phyloP scores from a whole-genome alignment of 495 filamentous ascomycete genomes.

The Neurospora africana region DNA sequence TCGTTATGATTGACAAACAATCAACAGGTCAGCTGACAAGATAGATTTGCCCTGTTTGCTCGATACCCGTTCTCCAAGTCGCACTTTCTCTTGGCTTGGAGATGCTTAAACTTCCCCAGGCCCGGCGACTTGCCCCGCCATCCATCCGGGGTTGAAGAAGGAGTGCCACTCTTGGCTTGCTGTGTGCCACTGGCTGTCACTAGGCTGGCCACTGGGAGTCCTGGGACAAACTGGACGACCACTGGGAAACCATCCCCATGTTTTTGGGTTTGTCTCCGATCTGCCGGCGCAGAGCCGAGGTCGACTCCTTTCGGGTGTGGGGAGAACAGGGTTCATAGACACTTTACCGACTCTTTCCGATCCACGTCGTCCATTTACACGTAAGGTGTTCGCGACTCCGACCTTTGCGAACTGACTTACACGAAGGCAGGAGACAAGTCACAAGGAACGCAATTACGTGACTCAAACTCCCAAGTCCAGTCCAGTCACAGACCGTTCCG shows the following conservation, averaged over 20 bases:
- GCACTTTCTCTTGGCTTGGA: not conserved
- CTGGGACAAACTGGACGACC: not conserved
- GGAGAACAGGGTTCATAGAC: not conserved
- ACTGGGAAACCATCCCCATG: not conserved
- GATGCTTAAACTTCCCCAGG: not conserved
- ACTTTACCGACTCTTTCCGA: not conserved
- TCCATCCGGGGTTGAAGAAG: not conserved
- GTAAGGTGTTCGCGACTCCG: not conserved
- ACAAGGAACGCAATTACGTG: not conserved
- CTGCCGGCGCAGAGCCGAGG: constrained; percentile 28
- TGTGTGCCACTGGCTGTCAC: not conserved
- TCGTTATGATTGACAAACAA: not conserved
- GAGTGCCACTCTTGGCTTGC: not conserved
- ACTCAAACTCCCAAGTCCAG: not conserved
- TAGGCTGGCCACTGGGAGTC: not conserved
- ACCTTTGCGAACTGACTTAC: not conserved
- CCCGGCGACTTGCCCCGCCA: not conserved
- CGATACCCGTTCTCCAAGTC: not conserved
- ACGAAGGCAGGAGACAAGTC: too few relatives aligned
- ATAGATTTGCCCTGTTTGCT: not conserved
- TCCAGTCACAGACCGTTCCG: not conserved
- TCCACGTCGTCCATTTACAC: not conserved
- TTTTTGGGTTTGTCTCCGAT: constrained; percentile 15
- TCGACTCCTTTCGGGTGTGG: constrained; percentile 8
- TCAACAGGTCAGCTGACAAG: not conserved